A percentile compares a stretch with the other conserved stretches of the same genome.
Evolutionary conservation across 108 stramenopile species (phyloP).

Genomic region (Ochromonas danica): DNA sequence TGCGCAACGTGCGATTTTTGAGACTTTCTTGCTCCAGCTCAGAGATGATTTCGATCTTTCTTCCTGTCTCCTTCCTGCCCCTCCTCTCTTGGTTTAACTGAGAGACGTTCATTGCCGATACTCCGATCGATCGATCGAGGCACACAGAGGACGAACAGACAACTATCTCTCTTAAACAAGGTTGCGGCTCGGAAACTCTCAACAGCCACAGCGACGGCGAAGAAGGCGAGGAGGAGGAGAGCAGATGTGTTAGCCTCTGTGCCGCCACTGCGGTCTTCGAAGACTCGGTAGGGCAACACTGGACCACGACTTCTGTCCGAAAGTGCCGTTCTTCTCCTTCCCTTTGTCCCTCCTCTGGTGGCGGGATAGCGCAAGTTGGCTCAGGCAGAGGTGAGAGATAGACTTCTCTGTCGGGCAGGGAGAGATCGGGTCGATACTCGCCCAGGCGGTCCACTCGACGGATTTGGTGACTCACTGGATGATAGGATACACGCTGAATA

Average conservation of each 20-base stretch:
- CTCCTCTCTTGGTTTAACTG: not conserved
- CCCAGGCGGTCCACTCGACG: no score
- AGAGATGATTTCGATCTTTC: not conserved
- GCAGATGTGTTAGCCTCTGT: not conserved
- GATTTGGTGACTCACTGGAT: no score
- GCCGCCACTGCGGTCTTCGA: not conserved
- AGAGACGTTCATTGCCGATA: not conserved
- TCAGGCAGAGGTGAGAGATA: no score
- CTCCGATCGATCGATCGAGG: not conserved
- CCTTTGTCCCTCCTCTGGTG: no score
- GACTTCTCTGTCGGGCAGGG: no score
- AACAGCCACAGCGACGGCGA: not conserved
- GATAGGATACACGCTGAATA: no score
- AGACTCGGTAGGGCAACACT: no score
- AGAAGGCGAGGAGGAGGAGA: not conserved
- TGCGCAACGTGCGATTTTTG: conserved; percentile 29
- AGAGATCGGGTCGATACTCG: no score
- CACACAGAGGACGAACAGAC: not conserved
- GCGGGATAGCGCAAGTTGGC: no score
- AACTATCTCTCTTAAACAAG: not conserved
- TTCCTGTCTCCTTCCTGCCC: not conserved
- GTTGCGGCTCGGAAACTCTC: not conserved
- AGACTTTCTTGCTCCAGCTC: not conserved
- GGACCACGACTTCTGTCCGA: no score
- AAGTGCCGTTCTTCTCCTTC: no score